A percentile compares a stretch with the other conserved stretches of the same genome.
Evolutionary conservation across 2,329 filamentous ascomycete species (phyloP).

Genomic region (Delphinella strobiligena): DNA sequence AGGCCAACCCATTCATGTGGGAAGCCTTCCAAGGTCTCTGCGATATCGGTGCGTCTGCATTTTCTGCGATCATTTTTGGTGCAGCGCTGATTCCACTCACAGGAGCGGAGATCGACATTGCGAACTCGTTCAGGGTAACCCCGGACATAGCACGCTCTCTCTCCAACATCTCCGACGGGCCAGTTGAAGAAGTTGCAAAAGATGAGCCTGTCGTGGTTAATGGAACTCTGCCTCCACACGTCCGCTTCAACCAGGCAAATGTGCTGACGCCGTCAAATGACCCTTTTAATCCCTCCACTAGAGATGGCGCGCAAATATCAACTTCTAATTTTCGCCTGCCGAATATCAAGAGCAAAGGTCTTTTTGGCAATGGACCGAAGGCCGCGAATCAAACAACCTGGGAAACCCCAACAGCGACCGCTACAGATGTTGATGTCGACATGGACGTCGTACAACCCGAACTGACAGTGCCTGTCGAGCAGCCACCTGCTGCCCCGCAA

Average conservation of each 20-base stretch:
- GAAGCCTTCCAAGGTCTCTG: conserved; percentile 86
- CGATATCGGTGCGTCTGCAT: conserved; percentile 47
- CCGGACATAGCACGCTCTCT: conserved; percentile 47
- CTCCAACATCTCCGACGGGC: conserved; percentile 15
- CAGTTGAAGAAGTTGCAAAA: conserved; percentile 16
- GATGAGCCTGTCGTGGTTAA: conserved; percentile 16
- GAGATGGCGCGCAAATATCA: conserved; percentile 5
- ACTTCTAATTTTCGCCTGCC: conserved; percentile 8
- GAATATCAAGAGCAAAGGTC: conserved; percentile 10
- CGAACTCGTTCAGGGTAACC: conserved; percentile 75
- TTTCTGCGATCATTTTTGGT: not conserved
- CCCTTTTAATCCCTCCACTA: conserved; percentile 29
- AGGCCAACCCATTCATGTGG: conserved; percentile 93
- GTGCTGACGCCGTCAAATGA: conserved; percentile 27
- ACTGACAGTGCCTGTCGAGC: conserved; percentile 15
- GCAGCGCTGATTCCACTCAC: conserved; percentile 15
- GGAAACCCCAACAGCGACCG: conserved; percentile 37
- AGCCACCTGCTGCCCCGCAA: conserved; percentile 37
- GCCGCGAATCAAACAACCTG: conserved; percentile 11
- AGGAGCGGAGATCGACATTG: conserved; percentile 67
- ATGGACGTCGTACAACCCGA: conserved; percentile 18
- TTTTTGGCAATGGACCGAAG: conserved; percentile 9
- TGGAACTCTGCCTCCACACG: conserved; percentile 13
- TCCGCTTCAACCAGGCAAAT: conserved; percentile 13
- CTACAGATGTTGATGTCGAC: conserved; percentile 32